Percentiles rank a stretch among this genome's conserved stretches.
phyloP scores from a whole-genome alignment of 1,284 basidiomycete species.

The Schizopora paradoxa region DNA sequence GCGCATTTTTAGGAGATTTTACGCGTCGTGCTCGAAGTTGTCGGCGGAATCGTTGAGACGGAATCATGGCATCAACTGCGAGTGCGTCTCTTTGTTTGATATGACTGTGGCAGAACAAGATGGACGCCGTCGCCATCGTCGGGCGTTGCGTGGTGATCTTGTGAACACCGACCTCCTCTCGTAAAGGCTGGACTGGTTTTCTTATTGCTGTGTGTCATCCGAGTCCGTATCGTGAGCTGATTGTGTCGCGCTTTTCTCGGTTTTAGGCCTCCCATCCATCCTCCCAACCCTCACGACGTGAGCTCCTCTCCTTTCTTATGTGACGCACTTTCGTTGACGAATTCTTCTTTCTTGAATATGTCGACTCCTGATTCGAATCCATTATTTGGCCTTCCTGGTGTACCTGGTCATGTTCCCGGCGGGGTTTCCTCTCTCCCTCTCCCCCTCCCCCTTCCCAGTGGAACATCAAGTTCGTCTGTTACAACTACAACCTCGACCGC shows the following conservation, averaged over 20 bases:
- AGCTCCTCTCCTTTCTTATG: background rate
- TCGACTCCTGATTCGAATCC: background rate
- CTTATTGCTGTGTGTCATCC: background rate
- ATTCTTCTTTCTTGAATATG: background rate
- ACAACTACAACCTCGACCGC: background rate
- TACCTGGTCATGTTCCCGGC: background rate
- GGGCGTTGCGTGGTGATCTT: background rate
- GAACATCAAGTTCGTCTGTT: too few species aligned
- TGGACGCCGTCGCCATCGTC: background rate
- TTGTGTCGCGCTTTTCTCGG: slow-evolving; percentile 1
- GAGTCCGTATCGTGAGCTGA: background rate
- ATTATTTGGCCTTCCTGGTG: background rate
- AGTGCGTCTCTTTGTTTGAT: slow-evolving; percentile 1
- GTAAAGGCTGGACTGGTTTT: background rate
- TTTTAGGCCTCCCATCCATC: background rate
- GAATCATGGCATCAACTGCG: background rate
- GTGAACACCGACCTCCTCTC: background rate
- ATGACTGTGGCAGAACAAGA: background rate
- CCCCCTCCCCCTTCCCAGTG: background rate
- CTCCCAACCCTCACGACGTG: background rate
- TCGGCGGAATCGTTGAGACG: background rate
- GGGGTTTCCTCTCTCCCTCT: background rate
- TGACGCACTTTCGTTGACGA: background rate
- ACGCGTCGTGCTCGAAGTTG: slow-evolving; percentile 1
- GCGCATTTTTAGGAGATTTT: background rate